A percentile compares a stretch with the other conserved stretches of the same genome.
phyloP scores from a whole-genome alignment of 805 yeast genomes.

The Ogataea sp. region DNA sequence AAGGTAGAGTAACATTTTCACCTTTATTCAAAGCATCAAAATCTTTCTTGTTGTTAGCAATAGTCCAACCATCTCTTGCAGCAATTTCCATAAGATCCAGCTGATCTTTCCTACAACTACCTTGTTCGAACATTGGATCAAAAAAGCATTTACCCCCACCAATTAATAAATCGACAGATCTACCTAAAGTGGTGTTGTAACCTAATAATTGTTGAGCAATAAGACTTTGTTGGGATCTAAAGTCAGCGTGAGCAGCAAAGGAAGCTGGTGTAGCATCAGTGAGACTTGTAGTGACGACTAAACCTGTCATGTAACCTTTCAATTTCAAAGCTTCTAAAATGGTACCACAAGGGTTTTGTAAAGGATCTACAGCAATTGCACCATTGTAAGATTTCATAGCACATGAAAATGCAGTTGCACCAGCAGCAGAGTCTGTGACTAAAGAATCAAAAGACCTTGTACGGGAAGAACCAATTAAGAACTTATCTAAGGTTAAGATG shows the following conservation, averaged over 20 bases:
- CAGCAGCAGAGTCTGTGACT: constrained; percentile 94
- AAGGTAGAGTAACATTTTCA: constrained; percentile 60
- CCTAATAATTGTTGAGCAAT: constrained; percentile 89
- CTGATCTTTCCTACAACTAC: constrained; percentile 66
- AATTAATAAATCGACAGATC: constrained; percentile 72
- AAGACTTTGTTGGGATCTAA: constrained; percentile 70
- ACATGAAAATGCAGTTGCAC: constrained; percentile 91
- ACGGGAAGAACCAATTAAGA: constrained; percentile 75
- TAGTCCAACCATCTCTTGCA: constrained; percentile 49
- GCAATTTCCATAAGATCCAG: constrained; percentile 65
- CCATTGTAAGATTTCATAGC: constrained; percentile 80
- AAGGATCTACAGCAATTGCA: constrained; percentile 79
- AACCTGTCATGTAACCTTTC: constrained; percentile 74
- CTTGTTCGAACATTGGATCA: constrained; percentile 41
- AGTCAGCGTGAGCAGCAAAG: constrained; percentile 72
- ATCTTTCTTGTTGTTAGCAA: constrained; percentile 47
- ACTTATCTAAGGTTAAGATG: constrained; percentile 53
- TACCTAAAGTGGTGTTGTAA: constrained; percentile 61
- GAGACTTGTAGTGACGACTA: constrained; percentile 86
- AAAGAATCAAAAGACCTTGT: constrained; percentile 72
- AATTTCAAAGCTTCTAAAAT: constrained; percentile 80
- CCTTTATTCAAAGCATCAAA: constrained; percentile 56
- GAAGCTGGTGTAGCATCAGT: constrained; percentile 96
- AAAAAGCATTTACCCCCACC: constrained; percentile 92
- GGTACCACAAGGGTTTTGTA: constrained; percentile 75